A percentile compares a stretch with the other conserved stretches of the same genome.
These are phyloP conservation scores for Ciborinia camelliae DNA, from an alignment of 2,329 filamentous ascomycete species.

Conservation along the genomic window DNA sequence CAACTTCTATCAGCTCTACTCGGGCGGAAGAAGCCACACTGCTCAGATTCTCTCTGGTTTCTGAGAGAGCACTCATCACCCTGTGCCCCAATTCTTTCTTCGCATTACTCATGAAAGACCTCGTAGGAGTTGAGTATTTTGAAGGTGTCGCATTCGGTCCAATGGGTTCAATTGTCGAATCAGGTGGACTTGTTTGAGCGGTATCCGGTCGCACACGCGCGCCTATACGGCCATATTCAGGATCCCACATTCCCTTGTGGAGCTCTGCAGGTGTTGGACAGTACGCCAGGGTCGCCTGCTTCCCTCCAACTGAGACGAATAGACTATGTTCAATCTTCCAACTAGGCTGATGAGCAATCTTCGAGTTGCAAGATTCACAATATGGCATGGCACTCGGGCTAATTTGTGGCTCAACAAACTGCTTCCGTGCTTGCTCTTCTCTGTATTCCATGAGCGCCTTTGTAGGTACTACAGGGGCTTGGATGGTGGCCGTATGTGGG, in stretches of 20 bases:
- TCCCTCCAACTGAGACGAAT: slow-evolving; percentile 22
- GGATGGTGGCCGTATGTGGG: slow-evolving; percentile 47
- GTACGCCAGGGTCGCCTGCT: slow-evolving; percentile 14
- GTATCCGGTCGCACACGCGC: neutral
- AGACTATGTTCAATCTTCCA: slow-evolving; percentile 26
- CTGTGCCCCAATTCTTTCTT: slow-evolving; percentile 8
- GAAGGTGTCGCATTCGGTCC: neutral
- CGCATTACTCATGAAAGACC: slow-evolving; percentile 5
- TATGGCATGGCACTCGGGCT: slow-evolving; percentile 10
- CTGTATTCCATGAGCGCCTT: slow-evolving; percentile 41
- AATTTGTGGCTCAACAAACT: slow-evolving; percentile 14
- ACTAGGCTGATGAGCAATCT: slow-evolving; percentile 18
- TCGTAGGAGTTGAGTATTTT: slow-evolving; percentile 13
- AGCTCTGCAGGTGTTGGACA: slow-evolving; percentile 21
- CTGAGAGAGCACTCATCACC: slow-evolving; percentile 15
- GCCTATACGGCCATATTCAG: slow-evolving; percentile 20
- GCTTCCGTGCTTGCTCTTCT: slow-evolving; percentile 24
- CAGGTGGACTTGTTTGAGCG: neutral
- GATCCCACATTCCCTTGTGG: slow-evolving; percentile 21
- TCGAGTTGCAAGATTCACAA: slow-evolving; percentile 15
- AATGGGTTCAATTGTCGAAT: neutral
- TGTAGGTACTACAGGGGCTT: slow-evolving; percentile 43
- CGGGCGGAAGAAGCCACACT: neutral
- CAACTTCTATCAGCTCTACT: neutral
- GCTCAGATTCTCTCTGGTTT: neutral